Percentiles rank a stretch among this genome's conserved stretches.
Evolutionary conservation across 352 stramenopile genomes (phyloP).

Genomic region (Pythium aquatile): DNA sequence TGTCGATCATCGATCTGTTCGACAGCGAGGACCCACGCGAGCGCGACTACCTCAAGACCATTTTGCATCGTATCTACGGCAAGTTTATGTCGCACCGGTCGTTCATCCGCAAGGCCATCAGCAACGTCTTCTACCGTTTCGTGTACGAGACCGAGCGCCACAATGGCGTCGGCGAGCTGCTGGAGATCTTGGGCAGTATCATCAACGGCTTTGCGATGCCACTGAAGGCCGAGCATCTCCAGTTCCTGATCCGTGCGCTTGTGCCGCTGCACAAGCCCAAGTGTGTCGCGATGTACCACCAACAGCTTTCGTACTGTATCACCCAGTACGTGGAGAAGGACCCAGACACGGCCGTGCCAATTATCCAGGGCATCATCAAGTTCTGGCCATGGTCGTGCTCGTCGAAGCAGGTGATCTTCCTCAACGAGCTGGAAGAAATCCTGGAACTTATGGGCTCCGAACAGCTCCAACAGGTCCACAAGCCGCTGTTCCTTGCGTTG

Average conservation of each 20-base stretch:
- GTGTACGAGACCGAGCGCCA: slow-evolving; percentile 97
- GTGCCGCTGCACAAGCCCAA: slow-evolving; percentile 97
- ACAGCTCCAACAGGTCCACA: slow-evolving; percentile 72
- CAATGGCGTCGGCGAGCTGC: slow-evolving; percentile 96
- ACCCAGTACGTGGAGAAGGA: slow-evolving; percentile 99
- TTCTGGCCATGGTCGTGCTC: slow-evolving; percentile 93
- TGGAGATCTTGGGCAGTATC: slow-evolving; percentile 99
- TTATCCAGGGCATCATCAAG: slow-evolving; percentile 93
- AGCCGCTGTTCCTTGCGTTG: slow-evolving; percentile 75
- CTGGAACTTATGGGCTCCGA: slow-evolving; percentile 93
- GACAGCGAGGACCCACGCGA: slow-evolving; percentile 97
- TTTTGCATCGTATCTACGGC: slow-evolving; percentile 98
- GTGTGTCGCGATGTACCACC: slow-evolving; percentile 95
- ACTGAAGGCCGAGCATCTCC: slow-evolving; percentile 97
- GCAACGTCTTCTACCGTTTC: slow-evolving; percentile 98
- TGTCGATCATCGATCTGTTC: slow-evolving; percentile 81
- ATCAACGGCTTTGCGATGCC: slow-evolving; percentile 99
- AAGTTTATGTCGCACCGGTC: slow-evolving; percentile 98
- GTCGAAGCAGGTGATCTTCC: slow-evolving; percentile 92
- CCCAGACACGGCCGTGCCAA: slow-evolving; percentile 92
- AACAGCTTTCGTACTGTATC: slow-evolving; percentile 99
- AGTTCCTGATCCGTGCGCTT: slow-evolving; percentile 92
- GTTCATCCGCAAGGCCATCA: slow-evolving; percentile 97
- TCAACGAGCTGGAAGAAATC: slow-evolving; percentile 99
- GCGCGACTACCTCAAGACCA: slow-evolving; percentile 99